Base-by-base conservation (phyloP, 495 filamentous ascomycete genomes). In the Neurospora pannonica region DNA sequence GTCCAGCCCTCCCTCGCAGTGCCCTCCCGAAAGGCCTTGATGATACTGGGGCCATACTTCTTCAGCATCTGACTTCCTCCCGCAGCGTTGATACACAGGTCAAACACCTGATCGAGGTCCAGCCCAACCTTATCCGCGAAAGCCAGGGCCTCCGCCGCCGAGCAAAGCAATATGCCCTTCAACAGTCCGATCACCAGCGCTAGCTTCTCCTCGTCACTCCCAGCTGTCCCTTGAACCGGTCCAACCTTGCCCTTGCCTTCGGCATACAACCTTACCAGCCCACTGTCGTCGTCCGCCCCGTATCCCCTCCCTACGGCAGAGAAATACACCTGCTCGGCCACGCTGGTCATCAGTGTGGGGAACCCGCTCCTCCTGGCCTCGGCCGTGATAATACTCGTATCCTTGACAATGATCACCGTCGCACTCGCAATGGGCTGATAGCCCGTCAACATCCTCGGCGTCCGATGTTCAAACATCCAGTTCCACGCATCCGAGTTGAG, bases 381-480 rank as follows among this genome's bases (percentile, higher is more conserved):
- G 19, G 88, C 87, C 31, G 91, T 94, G 76, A 96, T 92, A 79
- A 96, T 96, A 19, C 89, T 86, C 70, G 90, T 90, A 83, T 96
- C 93, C 83, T 96, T 96, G 37, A 92, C 78, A 73, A 96, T 95
- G 78, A 95, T 95, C 37, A 86, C 88, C 76, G 94, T 79, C 3
- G 93, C 92, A 78, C 90, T 92, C 38, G 89, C 90, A 9, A 92
- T 83, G 70, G 88, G 88, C 83, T 90, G 87, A 75, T 91, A 91
- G 75, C 89, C 83, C 6, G 89, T 88, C 74, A 95, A 75, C 86
- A 94, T 92, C 71, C 90, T 86, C 71, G 89, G 88, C 5, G 89
- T 85, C 17, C 93, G 87, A 80, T 96, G 91, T 79, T 91, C 90
- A 83, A 94, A 93, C 92, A 95, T 94, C 91, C 92, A 96, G 75